A percentile compares a stretch with the other conserved stretches of the same genome.
Evolutionary conservation across 2,329 filamentous ascomycete genomes (phyloP).

Genomic region (Botrytis byssoidea): DNA sequence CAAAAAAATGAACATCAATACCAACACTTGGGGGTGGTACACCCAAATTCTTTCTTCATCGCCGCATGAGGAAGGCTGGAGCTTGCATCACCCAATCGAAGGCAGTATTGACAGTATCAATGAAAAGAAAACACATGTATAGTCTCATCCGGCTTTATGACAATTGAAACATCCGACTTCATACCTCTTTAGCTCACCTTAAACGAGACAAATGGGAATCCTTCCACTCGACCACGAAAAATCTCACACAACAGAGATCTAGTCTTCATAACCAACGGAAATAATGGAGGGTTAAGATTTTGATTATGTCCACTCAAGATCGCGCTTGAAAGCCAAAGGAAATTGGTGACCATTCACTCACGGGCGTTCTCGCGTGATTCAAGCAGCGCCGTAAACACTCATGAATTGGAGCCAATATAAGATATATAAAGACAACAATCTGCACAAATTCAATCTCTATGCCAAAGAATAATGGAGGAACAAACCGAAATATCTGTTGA

Average conservation of each 20-base stretch:
- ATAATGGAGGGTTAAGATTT: too few species aligned
- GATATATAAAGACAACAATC: neutral
- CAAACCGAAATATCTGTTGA: neutral
- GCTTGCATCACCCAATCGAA: neutral
- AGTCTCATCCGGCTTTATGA: neutral
- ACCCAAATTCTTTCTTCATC: neutral
- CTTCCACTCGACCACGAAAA: neutral
- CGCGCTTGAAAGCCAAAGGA: neutral
- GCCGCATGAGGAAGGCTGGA: neutral
- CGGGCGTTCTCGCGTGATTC: neutral
- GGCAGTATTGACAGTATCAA: accelerated
- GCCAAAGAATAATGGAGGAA: neutral
- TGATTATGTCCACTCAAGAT: too few species aligned
- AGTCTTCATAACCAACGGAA: neutral
- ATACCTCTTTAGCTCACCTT: neutral
- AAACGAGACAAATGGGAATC: too few species aligned
- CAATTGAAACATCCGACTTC: neutral
- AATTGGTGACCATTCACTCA: neutral
- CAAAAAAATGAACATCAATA: neutral
- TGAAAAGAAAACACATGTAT: neutral
- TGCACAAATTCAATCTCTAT: neutral
- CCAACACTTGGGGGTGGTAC: neutral
- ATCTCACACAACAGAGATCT: neutral
- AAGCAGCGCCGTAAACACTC: neutral
- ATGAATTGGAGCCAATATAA: neutral